Base-by-base conservation (phyloP, 345 rosid species). In the Pelargonium nanum region DNA sequence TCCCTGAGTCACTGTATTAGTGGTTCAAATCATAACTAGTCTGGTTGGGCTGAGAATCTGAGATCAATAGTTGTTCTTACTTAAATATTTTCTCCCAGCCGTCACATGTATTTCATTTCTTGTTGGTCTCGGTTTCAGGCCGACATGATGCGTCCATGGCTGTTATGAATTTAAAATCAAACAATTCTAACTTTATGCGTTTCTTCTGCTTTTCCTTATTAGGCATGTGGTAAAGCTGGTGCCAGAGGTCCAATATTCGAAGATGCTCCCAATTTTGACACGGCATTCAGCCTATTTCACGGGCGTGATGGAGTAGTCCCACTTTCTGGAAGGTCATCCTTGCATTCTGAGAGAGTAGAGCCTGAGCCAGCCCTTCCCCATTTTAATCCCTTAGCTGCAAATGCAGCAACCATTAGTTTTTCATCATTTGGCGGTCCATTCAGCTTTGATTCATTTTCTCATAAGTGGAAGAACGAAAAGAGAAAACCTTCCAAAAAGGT, bases 221-320 rank as follows among this genome's bases (percentile, higher is more conserved):
- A 30, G 40, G 40, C 40, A 30, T 30, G 40, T 12, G 10, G 4
- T 30, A 30, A 3, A 30, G 40, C 9, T 40, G 71, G 78, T 21
- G 84, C 80, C 53, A 84, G 80, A 76, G 98, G 95, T 64, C 98
- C 98, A 2, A 92, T 92, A 24, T 92, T 92, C 66, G 98, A 92
- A 79, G 99, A 92, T 84, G 99, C 89, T 19, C 96, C 94, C 56
- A 89, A 87, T 81, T 92, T 89, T 75, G 99, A 89, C 48, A 82
- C 75, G 77, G 87, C 97, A 16, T 89, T 89, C 75, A 82, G 88
- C 81, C 83, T 92, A 65, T 92, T 92, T 77, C 99, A 92, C 67
- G 99, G 98, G 10, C 77, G 40, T 58, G 94, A 87, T 68, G 99
- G 99, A 70, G 97, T 92, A 53, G 96, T 92, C 73, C 99, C 99